Percentiles rank a stretch among this genome's conserved stretches.
phyloP scores from a whole-genome alignment of 2,329 filamentous ascomycete genomes.

The Microdochium nivale region DNA sequence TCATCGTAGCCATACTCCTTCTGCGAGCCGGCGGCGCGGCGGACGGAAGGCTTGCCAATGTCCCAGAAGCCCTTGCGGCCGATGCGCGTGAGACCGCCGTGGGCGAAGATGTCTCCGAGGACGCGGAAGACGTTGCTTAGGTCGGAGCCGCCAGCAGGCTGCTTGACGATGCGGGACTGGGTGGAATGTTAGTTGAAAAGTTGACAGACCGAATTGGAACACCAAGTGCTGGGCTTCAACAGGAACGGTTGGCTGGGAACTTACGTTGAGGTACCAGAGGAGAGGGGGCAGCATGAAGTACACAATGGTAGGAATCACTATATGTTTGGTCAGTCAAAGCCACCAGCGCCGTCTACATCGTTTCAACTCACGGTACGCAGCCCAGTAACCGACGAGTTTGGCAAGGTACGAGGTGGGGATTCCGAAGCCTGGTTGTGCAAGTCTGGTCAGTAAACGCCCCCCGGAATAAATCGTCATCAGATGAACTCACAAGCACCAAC shows the following conservation, averaged over 20 bases:
- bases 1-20: conserved; percentile 45
- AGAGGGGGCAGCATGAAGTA: conserved; percentile 52
- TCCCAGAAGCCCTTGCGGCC: conserved; percentile 40
- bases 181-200: background rate
- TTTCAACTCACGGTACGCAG: background rate
- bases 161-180: conserved; percentile 42
- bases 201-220: background rate
- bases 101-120: conserved; percentile 24
- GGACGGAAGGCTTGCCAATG: conserved; percentile 41
- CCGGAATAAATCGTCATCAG: background rate
- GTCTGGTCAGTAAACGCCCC: background rate
- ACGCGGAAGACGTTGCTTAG: conserved; percentile 32
- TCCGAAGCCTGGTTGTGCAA: background rate
- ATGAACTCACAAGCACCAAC: conserved; percentile 30
- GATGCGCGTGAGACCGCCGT: conserved; percentile 16
- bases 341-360: background rate
- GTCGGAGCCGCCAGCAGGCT: conserved; percentile 57
- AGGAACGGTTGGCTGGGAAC: background rate
- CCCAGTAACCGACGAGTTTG: background rate
- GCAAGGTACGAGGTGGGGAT: background rate
- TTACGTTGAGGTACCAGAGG: conserved; percentile 41
- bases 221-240: no score
- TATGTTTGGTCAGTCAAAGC: background rate
- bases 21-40: conserved; percentile 27
- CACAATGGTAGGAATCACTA: conserved; percentile 33